Percentiles rank a stretch among this genome's conserved stretches.
Conservation (phyloP, 768 basidiomycete genomes). For the Mrakia hoshinonis region DNA sequence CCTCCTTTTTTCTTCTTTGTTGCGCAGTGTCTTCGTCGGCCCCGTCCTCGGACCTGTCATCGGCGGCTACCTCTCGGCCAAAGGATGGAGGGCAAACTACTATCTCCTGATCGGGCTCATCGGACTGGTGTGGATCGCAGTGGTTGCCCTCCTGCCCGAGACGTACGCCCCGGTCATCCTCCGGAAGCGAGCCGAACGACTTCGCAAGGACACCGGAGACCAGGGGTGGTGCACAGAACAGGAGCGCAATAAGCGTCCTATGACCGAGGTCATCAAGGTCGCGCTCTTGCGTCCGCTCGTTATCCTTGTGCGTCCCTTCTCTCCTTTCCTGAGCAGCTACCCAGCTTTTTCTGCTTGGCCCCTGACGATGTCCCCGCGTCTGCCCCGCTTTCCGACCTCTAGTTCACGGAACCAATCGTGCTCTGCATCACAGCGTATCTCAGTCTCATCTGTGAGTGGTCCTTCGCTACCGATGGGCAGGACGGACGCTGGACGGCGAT, state of each 20-base stretch:
- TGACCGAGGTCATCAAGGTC: conserved; percentile 34
- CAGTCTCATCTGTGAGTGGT: neutral
- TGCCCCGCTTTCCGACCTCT: too few species aligned
- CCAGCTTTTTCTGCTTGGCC: too few species aligned
- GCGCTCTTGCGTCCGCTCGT: conserved; percentile 35
- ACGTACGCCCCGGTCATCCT: conserved; percentile 28
- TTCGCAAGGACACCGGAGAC: conserved; percentile 33
- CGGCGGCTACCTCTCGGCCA: neutral
- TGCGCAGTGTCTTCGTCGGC: conserved; percentile 30
- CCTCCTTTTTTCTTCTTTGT: neutral
- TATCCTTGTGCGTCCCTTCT: conserved; percentile 11
- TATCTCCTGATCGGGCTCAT: conserved; percentile 2
- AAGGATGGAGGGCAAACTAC: neutral
- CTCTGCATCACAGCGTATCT: neutral
- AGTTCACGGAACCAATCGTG: too few species aligned
- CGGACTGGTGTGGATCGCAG: neutral
- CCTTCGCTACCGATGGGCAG: too few species aligned
- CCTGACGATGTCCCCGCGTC: too few species aligned
- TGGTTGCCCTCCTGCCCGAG: conserved; percentile 10
- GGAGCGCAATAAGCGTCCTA: conserved; percentile 34
- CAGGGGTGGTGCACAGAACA: conserved; percentile 33
- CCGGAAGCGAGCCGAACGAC: conserved; percentile 11
- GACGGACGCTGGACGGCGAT: too few species aligned
- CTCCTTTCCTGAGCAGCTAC: neutral
- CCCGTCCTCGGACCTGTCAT: conserved; percentile 9